These are phyloP conservation scores for Cercospora citrullina DNA, from an alignment of 2,329 filamentous ascomycete species.

Conservation along the genomic window DNA sequence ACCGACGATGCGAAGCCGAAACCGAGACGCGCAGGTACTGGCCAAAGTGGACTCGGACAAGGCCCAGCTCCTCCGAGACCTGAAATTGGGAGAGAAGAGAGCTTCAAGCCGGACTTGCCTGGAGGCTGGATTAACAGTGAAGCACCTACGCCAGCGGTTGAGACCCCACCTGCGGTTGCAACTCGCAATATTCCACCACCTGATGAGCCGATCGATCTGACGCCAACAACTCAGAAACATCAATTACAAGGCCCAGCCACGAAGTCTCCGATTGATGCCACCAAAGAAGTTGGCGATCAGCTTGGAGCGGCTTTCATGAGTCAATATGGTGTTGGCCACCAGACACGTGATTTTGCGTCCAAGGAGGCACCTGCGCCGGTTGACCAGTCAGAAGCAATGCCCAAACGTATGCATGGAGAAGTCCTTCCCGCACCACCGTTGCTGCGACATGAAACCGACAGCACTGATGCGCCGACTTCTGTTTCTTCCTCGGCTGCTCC, in stretches of 20 bases:
- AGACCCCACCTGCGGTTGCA: slow-evolving; percentile 32
- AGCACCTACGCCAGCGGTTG: slow-evolving; percentile 44
- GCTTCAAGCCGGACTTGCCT: slow-evolving; percentile 53
- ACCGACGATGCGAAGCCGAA: slow-evolving; percentile 21
- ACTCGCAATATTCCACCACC: slow-evolving; percentile 14
- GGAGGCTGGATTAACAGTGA: slow-evolving; percentile 55
- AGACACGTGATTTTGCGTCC: slow-evolving; percentile 39
- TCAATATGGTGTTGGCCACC: slow-evolving; percentile 40
- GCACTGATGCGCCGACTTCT: slow-evolving; percentile 25
- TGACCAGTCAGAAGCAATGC: slow-evolving; percentile 29
- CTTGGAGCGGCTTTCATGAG: slow-evolving; percentile 50
- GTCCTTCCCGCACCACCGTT: slow-evolving; percentile 20
- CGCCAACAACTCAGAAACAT: slow-evolving; percentile 36
- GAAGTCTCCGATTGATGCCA: slow-evolving; percentile 40
- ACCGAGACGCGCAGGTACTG: slow-evolving; percentile 23
- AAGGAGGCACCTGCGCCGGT: slow-evolving; percentile 29
- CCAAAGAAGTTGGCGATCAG: slow-evolving; percentile 50
- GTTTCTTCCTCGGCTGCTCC: slow-evolving; percentile 40
- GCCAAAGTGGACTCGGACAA: slow-evolving; percentile 18
- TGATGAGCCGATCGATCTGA: slow-evolving; percentile 34
- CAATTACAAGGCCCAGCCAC: slow-evolving; percentile 17
- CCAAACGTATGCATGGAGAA: slow-evolving; percentile 27
- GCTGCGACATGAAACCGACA: slow-evolving; percentile 25
- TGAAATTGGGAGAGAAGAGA: slow-evolving; percentile 24
- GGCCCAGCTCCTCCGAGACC: slow-evolving; percentile 18